These are phyloP conservation scores for Nitzschia sp. DNA, from an alignment of 108 stramenopile genomes.

Conservation along the genomic window DNA sequence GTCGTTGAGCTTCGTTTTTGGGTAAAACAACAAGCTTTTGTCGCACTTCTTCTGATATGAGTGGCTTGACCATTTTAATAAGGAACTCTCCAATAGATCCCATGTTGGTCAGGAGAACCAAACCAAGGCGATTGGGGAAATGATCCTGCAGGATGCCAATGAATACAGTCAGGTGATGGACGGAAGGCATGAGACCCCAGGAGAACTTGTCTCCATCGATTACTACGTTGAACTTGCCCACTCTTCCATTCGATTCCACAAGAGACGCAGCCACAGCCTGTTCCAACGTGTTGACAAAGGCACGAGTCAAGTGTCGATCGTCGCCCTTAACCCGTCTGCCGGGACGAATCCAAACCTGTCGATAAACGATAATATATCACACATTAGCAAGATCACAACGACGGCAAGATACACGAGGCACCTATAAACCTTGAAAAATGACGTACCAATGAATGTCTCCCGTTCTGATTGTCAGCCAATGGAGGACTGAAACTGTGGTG, in stretches of 20 bases:
- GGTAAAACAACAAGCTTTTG: conserved; percentile 72
- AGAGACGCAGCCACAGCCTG: conserved; percentile 55
- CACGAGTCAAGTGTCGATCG: conserved; percentile 41
- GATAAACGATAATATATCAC: too few species aligned
- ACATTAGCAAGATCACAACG: too few species aligned
- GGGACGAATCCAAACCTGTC: conserved; percentile 56
- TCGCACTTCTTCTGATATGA: conserved; percentile 68
- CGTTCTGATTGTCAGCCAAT: conserved; percentile 7
- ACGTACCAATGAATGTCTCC: conserved; percentile 46
- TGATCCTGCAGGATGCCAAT: conserved; percentile 76
- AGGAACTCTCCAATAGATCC: conserved; percentile 53
- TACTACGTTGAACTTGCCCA: conserved; percentile 72
- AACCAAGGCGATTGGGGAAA: conserved; percentile 69
- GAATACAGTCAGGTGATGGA: conserved; percentile 45
- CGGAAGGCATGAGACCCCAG: conserved; percentile 38
- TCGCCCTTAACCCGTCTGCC: conserved; percentile 31
- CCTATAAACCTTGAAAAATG: too few species aligned
- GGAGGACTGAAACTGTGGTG: conserved; percentile 54
- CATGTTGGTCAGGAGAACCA: conserved; percentile 57
- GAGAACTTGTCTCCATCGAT: conserved; percentile 53
- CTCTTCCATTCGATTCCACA: conserved; percentile 41
- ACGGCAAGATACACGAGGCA: too few species aligned
- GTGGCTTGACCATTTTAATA: conserved; percentile 56
- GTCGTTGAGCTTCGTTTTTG: conserved; percentile 28
- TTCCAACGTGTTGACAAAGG: conserved; percentile 55